A percentile compares a stretch with the other conserved stretches of the same genome.
phyloP scores from a whole-genome alignment of 441 rosid species.

The Adansonia gregorii region DNA sequence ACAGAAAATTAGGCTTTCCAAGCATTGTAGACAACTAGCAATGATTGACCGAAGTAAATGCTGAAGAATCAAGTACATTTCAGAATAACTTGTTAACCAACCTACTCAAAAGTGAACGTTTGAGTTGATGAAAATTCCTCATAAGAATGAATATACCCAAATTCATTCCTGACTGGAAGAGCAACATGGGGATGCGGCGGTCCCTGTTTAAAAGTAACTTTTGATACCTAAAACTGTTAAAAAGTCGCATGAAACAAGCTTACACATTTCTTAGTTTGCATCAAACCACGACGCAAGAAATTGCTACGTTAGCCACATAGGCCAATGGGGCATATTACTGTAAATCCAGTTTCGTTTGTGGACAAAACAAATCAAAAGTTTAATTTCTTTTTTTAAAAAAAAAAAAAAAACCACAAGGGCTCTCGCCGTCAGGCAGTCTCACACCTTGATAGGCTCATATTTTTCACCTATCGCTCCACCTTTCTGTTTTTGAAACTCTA shows the following conservation, averaged over 20 bases:
- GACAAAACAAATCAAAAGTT: conserved; percentile 9
- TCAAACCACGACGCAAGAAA: conserved; percentile 8
- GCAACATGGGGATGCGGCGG: neutral
- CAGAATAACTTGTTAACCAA: neutral
- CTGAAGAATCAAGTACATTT: neutral
- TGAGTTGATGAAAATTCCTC: neutral
- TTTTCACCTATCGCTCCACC: conserved; percentile 86
- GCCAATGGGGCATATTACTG: neutral
- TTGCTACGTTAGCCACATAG: neutral
- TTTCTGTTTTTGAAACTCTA: conserved; percentile 95
- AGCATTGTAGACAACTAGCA: neutral
- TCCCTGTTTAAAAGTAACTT: neutral
- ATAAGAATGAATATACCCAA: neutral
- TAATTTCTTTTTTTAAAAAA: neutral
- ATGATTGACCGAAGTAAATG: neutral
- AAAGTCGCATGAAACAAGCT: neutral
- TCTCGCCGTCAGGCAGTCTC: conserved; percentile 19
- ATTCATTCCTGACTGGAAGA: neutral
- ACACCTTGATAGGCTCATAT: conserved; percentile 75
- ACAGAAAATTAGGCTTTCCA: neutral
- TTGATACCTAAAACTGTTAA: neutral
- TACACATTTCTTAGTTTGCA: conserved; percentile 5
- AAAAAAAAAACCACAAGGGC: neutral
- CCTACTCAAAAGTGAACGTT: neutral
- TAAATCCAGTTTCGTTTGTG: neutral